Evolutionary conservation across 495 filamentous ascomycete genomes (phyloP).

Genomic region (Pyrenula massariospora): DNA sequence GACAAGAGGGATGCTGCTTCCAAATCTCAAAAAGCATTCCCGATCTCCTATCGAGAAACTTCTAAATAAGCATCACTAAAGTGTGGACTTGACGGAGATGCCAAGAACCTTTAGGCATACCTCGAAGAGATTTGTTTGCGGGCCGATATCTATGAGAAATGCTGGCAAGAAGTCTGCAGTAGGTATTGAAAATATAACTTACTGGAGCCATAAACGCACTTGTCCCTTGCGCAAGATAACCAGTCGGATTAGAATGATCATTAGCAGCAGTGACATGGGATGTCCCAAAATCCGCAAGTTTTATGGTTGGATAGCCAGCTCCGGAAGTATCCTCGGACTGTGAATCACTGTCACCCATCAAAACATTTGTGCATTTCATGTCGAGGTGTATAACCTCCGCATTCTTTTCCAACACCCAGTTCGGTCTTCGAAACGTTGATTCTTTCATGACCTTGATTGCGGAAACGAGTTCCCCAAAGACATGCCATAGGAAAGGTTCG

Average conservation of each 20-base stretch:
- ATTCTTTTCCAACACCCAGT: neutral
- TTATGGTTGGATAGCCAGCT: neutral
- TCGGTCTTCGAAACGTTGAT: neutral
- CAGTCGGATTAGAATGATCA: neutral
- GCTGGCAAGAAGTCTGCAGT: too few relatives aligned
- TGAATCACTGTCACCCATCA: neutral
- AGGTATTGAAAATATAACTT: too few relatives aligned
- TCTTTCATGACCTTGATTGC: neutral
- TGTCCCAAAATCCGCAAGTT: neutral
- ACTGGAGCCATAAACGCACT: neutral
- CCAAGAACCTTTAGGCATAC: too few relatives aligned
- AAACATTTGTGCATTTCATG: neutral
- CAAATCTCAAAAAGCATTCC: too few relatives aligned
- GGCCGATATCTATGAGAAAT: too few relatives aligned
- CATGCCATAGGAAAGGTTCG: neutral
- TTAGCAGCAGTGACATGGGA: neutral
- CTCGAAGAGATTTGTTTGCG: too few relatives aligned
- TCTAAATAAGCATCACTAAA: too few relatives aligned
- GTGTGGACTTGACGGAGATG: too few relatives aligned
- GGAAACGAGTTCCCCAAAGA: neutral
- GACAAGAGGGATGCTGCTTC: too few relatives aligned
- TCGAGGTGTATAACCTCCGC: neutral
- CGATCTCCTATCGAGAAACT: too few relatives aligned
- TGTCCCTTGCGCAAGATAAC: neutral
- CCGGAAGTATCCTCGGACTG: neutral